These are phyloP conservation scores for Magnolia officinalis DNA, from an alignment of 164 flowering plant species.

Conservation along the genomic window DNA sequence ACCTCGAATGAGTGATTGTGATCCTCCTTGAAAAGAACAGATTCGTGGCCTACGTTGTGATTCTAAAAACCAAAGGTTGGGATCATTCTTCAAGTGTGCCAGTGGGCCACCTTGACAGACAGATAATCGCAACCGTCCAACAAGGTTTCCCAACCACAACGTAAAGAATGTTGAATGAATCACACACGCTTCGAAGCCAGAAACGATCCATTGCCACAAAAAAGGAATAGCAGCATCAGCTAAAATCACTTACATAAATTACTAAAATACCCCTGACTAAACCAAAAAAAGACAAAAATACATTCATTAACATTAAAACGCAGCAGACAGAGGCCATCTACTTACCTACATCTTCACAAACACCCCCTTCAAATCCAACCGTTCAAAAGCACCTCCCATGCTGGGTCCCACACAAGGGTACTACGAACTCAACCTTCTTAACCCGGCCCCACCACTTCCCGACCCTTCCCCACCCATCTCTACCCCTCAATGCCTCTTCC, in stretches of 20 bases:
- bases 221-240: background rate
- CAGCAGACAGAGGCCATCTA: background rate
- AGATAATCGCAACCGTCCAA: too few relatives aligned
- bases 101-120: too few relatives aligned
- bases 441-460: constrained; percentile 35
- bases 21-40: too few relatives aligned
- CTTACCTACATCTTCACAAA: background rate
- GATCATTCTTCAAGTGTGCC: too few relatives aligned
- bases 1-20: too few relatives aligned
- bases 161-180: too few relatives aligned
- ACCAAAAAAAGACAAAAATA: background rate
- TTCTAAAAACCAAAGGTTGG: too few relatives aligned
- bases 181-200: background rate
- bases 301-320: background rate
- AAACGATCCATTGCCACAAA: background rate
- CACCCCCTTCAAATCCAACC: background rate
- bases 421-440: constrained; percentile 32
- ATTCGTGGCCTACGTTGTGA: too few relatives aligned
- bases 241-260: too few relatives aligned
- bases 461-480: background rate
- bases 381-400: background rate
- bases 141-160: too few relatives aligned
- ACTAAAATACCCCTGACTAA: background rate
- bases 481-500: constrained; percentile 8
- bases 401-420: constrained; percentile 30